A percentile compares a stretch with the other conserved stretches of the same genome.
These are phyloP conservation scores for Raphanus hybrid DNA, from an alignment of 441 rosid species.

Conservation along the genomic window DNA sequence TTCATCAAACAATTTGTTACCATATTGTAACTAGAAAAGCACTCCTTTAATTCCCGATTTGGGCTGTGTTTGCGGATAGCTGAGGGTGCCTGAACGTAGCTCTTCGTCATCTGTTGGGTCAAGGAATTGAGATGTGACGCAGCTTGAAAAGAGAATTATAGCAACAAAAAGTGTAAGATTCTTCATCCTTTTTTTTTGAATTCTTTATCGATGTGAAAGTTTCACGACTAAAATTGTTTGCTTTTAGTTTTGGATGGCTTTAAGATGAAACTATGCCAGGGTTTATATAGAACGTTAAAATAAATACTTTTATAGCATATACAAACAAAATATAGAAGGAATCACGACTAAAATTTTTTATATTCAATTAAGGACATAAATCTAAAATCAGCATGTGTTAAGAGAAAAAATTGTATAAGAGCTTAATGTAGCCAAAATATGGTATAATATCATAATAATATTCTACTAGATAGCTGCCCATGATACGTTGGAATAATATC, in stretches of 20 bases:
- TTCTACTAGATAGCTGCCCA: background rate
- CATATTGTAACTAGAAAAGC: background rate
- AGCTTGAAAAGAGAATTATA: background rate
- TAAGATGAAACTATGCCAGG: background rate
- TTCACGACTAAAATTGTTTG: background rate
- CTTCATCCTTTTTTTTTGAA: background rate
- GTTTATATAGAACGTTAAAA: background rate
- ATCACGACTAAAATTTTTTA: background rate
- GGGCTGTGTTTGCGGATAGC: background rate
- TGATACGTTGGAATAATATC: too few species aligned
- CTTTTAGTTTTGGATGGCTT: background rate
- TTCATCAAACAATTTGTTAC: background rate
- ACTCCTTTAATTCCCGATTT: background rate
- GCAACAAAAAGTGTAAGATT: conserved; percentile 1
- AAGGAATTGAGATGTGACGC: conserved; percentile 9
- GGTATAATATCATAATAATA: background rate
- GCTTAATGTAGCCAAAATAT: background rate
- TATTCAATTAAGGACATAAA: too few species aligned
- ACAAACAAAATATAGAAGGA: background rate
- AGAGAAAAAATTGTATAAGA: background rate
- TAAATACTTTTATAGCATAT: background rate
- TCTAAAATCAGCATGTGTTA: background rate
- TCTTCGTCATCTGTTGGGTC: background rate
- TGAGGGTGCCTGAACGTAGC: background rate
- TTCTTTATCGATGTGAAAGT: background rate